A percentile compares a stretch with the other conserved stretches of the same genome.
These are phyloP conservation scores for Phytophthora rubi DNA, from an alignment of 352 stramenopile genomes.

Conservation along the genomic window DNA sequence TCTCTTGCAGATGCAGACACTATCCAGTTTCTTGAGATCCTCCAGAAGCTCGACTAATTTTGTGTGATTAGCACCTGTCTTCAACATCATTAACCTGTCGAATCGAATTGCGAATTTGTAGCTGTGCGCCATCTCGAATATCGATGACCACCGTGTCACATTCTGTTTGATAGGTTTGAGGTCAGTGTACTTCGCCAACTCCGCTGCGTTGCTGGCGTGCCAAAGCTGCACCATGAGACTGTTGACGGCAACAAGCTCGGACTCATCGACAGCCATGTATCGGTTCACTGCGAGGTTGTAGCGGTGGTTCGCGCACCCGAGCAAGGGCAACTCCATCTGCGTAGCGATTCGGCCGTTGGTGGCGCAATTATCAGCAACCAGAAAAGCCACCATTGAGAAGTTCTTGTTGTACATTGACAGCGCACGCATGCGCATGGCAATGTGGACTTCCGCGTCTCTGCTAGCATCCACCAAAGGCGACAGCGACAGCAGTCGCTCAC, in stretches of 20 bases:
- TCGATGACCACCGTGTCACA: conserved; percentile 4
- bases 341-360: too few species aligned
- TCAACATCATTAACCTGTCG: conserved; percentile 13
- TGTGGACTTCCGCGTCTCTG: too few species aligned
- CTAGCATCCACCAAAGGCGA: too few species aligned
- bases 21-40: conserved; percentile 11
- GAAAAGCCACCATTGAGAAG: too few species aligned
- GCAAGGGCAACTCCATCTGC: too few species aligned
- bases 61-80: conserved; percentile 1
- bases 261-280: not conserved
- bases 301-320: too few species aligned
- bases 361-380: too few species aligned
- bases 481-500: conserved; percentile 6
- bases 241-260: conserved; percentile 1
- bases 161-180: conserved; percentile 16
- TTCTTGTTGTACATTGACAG: too few species aligned
- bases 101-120: conserved; percentile 11
- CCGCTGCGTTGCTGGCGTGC: conserved; percentile 8
- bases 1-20: conserved; percentile 6
- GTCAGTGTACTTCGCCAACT: conserved; percentile 9
- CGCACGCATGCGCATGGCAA: too few species aligned
- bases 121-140: conserved; percentile 4
- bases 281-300: too few species aligned
- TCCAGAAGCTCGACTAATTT: not conserved
- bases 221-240: conserved; percentile 12